Percentiles rank a stretch among this genome's conserved stretches.
These are phyloP conservation scores for Vanilla planifolia DNA, from an alignment of 106 monocot genomes.

Conservation along the genomic window DNA sequence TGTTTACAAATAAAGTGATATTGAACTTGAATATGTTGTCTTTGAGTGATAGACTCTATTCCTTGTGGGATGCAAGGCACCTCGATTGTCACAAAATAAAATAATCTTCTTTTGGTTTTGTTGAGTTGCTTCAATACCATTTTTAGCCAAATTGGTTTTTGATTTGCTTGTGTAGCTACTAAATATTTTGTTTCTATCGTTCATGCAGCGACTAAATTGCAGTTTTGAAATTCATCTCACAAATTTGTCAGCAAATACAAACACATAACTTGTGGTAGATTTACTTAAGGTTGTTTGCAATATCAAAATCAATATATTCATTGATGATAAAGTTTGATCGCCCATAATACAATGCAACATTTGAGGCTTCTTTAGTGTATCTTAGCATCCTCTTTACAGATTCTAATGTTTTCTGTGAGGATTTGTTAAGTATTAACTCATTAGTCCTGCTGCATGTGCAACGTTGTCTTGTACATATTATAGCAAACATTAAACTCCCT, in stretches of 20 bases:
- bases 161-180: not conserved
- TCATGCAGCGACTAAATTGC: not conserved
- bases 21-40: not conserved
- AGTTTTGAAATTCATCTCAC: constrained; percentile 7
- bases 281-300: constrained; percentile 5
- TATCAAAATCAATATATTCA: constrained; percentile 13
- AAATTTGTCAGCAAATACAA: not conserved
- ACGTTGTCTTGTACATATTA: constrained; percentile 7
- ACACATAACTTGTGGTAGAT: constrained; percentile 3
- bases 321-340: not conserved
- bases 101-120: not conserved
- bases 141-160: constrained; percentile 12
- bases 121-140: not conserved
- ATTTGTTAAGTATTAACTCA: not conserved
- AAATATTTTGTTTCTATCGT: constrained; percentile 1
- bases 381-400: constrained; percentile 11
- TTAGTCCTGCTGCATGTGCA: not conserved
- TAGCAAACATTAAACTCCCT: not conserved
- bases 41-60: not conserved
- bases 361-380: not conserved
- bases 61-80: not conserved
- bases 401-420: constrained; percentile 2
- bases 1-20: not conserved
- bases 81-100: not conserved
- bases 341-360: constrained; percentile 1